Conservation (phyloP, 805 yeast genomes). For the Kodamaea leandrae region DNA sequence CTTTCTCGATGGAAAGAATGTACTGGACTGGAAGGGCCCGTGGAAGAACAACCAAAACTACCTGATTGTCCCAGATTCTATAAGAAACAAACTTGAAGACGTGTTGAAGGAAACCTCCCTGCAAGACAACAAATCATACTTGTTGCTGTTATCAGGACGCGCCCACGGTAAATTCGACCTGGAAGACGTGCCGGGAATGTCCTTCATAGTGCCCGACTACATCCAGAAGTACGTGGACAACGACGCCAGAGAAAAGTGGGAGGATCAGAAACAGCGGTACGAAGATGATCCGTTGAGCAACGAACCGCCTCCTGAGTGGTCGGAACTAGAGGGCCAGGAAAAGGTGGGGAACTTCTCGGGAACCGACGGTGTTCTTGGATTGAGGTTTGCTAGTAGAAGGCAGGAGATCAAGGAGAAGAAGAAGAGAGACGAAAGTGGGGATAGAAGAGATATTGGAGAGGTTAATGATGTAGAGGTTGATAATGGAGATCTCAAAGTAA, state of each 20-base stretch:
- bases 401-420: no score
- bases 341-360: constrained; percentile 31
- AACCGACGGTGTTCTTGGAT: constrained; percentile 19
- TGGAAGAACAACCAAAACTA: constrained; percentile 48
- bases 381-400: constrained; percentile 24
- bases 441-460: constrained; percentile 13
- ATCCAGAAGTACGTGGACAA: constrained; percentile 29
- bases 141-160: constrained; percentile 36
- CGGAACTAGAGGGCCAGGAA: constrained; percentile 7
- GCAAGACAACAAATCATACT: constrained; percentile 15
- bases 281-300: constrained; percentile 27
- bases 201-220: constrained; percentile 28
- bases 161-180: constrained; percentile 33
- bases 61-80: constrained; percentile 58
- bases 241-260: constrained; percentile 20
- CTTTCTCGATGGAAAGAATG: constrained; percentile 41
- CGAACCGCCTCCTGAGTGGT: constrained; percentile 2
- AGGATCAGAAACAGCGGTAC: constrained; percentile 25
- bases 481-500: no score
- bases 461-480: no score
- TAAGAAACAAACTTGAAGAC: constrained; percentile 34
- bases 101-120: constrained; percentile 14
- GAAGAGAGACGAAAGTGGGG: constrained; percentile 24
- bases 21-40: constrained; percentile 59
- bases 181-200: constrained; percentile 14